phyloP scores from a whole-genome alignment of 108 stramenopile species.

The Fragilaria radians region DNA sequence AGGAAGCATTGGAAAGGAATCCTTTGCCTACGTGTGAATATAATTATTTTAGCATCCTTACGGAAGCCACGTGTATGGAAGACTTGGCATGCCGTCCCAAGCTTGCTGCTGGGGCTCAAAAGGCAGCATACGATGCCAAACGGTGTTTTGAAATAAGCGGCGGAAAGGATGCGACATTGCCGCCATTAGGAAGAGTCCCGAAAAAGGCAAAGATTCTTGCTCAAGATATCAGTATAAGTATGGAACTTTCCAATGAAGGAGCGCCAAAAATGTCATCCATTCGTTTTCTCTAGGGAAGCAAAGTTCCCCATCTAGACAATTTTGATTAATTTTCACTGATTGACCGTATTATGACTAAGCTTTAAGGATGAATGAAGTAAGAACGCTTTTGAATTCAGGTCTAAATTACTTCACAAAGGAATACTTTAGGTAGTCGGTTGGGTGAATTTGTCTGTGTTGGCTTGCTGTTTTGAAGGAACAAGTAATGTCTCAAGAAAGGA shows the following conservation, averaged over 20 bases:
- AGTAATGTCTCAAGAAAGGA: too few relatives aligned
- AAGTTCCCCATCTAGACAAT: too few relatives aligned
- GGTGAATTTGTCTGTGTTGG: too few relatives aligned
- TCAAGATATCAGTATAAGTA: conserved; percentile 18
- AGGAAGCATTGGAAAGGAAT: conserved; percentile 69
- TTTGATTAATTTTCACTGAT: too few relatives aligned
- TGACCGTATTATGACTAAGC: too few relatives aligned
- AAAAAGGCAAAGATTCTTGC: conserved; percentile 41
- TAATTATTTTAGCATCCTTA: conserved; percentile 29
- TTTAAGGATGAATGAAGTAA: too few relatives aligned
- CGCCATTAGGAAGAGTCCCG: conserved; percentile 73
- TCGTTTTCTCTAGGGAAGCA: not conserved
- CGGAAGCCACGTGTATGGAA: conserved; percentile 46
- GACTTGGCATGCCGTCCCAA: conserved; percentile 52
- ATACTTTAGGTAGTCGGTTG: too few relatives aligned
- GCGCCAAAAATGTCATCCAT: not conserved
- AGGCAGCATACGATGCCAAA: conserved; percentile 61
- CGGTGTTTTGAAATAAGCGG: conserved; percentile 70
- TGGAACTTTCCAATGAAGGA: not conserved
- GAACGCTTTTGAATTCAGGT: too few relatives aligned
- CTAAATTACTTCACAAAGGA: too few relatives aligned
- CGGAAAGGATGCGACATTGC: conserved; percentile 54
- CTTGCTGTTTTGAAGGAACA: too few relatives aligned
- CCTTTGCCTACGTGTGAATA: conserved; percentile 16
- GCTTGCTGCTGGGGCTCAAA: conserved; percentile 42